phyloP scores from a whole-genome alignment of 768 basidiomycete species.

The Termitomyces sp. region DNA sequence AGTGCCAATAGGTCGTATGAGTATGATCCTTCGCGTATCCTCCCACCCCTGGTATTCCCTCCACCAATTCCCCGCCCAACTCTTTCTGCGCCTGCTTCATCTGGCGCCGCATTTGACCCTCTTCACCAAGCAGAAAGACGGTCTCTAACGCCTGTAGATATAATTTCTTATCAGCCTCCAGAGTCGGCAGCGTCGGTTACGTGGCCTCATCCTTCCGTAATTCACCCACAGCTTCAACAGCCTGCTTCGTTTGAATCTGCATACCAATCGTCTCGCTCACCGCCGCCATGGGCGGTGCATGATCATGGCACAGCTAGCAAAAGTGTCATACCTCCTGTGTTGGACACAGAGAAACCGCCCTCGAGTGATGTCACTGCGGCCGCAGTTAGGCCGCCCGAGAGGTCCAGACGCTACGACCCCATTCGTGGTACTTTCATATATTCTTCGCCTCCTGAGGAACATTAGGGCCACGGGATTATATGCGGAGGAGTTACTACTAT shows the following conservation, averaged over 20 bases:
- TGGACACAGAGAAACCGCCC: conserved; percentile 5
- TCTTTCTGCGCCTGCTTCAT: conserved; percentile 1
- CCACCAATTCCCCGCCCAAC: conserved; percentile 9
- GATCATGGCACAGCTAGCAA: conserved; percentile 22
- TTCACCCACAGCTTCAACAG: conserved; percentile 69
- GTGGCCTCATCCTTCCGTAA: conserved; percentile 46
- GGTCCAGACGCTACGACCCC: conserved; percentile 46
- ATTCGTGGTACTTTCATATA: conserved; percentile 42
- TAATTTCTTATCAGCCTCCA: conserved; percentile 29
- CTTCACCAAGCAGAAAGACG: conserved; percentile 15
- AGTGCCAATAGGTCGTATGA: conserved; percentile 14
- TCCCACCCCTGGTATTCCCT: conserved; percentile 27
- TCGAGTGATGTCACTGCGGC: neutral
- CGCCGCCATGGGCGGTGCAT: conserved; percentile 30
- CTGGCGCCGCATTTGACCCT: conserved; percentile 5
- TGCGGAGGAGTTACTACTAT: conserved; percentile 2
- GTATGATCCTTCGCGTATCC: conserved; percentile 26
- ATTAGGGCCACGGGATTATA: conserved; percentile 14
- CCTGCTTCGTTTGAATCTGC: conserved; percentile 36
- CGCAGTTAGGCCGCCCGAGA: conserved; percentile 21
- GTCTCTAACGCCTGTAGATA: conserved; percentile 28
- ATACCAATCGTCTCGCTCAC: conserved; percentile 32
- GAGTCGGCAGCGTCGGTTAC: conserved; percentile 21
- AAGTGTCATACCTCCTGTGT: conserved; percentile 21
- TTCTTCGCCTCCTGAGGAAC: conserved; percentile 17